Evolutionary conservation across 768 basidiomycete species (phyloP).

Genomic region (Pleurotus djamor): DNA sequence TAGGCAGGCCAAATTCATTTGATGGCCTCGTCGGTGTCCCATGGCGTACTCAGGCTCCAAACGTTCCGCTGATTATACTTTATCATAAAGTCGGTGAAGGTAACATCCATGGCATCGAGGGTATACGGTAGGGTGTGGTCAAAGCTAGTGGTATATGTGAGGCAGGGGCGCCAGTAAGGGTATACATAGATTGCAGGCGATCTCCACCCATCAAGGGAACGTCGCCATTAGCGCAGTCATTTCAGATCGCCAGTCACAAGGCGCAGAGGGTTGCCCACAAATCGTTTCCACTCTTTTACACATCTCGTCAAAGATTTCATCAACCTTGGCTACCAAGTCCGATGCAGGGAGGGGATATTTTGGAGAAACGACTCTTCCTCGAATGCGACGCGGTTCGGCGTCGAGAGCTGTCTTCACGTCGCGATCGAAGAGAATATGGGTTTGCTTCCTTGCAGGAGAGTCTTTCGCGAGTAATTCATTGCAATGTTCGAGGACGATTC

Average conservation of each 20-base stretch:
- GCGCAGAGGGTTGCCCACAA: slow-evolving; percentile 47
- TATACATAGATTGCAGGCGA: background rate
- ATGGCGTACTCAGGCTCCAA: too few species aligned
- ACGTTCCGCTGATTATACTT: too few species aligned
- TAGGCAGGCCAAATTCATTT: too few species aligned
- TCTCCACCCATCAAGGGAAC: slow-evolving; percentile 44
- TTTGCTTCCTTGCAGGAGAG: slow-evolving; percentile 36
- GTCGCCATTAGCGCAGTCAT: slow-evolving; percentile 65
- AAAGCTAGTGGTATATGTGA: background rate
- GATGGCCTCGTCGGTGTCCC: too few species aligned
- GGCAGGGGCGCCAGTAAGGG: background rate
- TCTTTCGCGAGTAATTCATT: slow-evolving; percentile 23
- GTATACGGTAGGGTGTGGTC: background rate
- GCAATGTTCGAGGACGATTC: slow-evolving; percentile 34
- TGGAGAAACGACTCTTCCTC: background rate
- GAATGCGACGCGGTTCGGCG: background rate
- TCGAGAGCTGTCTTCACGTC: slow-evolving; percentile 2
- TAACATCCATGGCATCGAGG: too few species aligned
- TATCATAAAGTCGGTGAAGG: too few species aligned
- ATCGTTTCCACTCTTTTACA: too few species aligned
- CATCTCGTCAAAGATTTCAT: too few species aligned
- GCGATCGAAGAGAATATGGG: slow-evolving; percentile 41
- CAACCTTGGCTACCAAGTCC: too few species aligned
- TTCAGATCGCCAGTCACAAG: slow-evolving; percentile 58
- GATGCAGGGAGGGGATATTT: background rate